Base-by-base conservation (phyloP, 1,284 basidiomycete species). In the Fomes fomentarius region DNA sequence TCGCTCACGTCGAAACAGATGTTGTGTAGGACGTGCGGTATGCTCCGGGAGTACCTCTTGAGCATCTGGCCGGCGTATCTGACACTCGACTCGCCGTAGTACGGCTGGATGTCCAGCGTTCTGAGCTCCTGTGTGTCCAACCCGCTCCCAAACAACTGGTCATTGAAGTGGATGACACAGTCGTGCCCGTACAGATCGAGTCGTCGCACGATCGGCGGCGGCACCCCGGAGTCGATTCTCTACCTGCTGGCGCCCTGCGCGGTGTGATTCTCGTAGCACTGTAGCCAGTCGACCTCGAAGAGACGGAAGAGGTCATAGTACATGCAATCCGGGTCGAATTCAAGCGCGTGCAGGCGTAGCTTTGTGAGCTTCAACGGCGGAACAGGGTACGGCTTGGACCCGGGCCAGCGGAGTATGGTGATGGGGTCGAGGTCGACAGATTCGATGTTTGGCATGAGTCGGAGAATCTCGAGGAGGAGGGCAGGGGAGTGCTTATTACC, bases 271-370 rank as follows among this genome's bases (percentile, higher is more conserved):
- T 21, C 38, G 74, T 94, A 87, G 11, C 68, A 62, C 31, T 76
- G 69, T 1, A 91, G 91, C 82, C 89, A 89, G 54, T 86, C 77
- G 56, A 81, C 49, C 69, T 92, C 91, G 56, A 80, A 83, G 41
- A 86, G 61, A 46, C 93, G 68, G 52, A 95, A 82, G 33, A 93
- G 8, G 24, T 38, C 34, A 17, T 26, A 47, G 33, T 21, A 11
- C 38, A 40, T 39, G 37, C 37, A 39, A 19, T 39, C 17, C n/a
- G 7, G 37, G 37, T 39, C 22, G 37, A 39, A 39, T 1, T 1
- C 14, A 3, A 35, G 11, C 22, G 10, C 45, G 22, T 3, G 15
- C 5, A 47, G 17, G 21, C 9, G 19, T 5, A 47, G 33, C 19
- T 22, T 9, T 1, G 6, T 21, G 33, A 47, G 45, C 33, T 25